Base-by-base conservation (phyloP, 352 stramenopile genomes). In the Phytophthora rubi region DNA sequence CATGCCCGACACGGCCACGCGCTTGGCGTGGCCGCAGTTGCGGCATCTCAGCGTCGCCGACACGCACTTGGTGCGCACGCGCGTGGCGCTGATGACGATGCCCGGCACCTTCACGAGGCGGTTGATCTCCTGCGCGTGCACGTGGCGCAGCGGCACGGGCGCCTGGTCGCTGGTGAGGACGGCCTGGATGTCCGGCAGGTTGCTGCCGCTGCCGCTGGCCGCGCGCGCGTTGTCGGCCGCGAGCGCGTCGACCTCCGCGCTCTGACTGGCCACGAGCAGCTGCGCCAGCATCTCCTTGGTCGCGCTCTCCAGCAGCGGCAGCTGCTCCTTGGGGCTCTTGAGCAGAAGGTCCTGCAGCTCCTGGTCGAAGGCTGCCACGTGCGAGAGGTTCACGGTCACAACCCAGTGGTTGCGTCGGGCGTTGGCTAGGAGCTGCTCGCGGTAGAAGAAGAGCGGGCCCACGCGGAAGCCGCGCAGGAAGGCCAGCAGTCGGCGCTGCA, bases 11-110 rank as follows among this genome's bases (percentile, higher is more conserved):
- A 90, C 80, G 1, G 82, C 75, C 10, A 92, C 81, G 28, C 81
- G 76, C 69, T 95, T 95, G 23, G 71, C 77, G 62, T 94, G 77
- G 62, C 86, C 86, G 58, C 89, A 96, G 67, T 92, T 86, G 53
- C 90, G 84, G 85, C 98, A 99, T 48, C 93, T 85, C 30, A 99
- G 84, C 37, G 81, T 91, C 13, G 99, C 84, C 6, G 87, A 80
- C 8, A 96, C 86, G 57, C 97, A 98, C 57, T 98, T 97, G 21
- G 94, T 96, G n/a, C 90, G 86, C 53, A 98, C 92, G 45, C 94
- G 86, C 28, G 89, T 97, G 53, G 97, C 96, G 53, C 91, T 98
- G 72, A 99, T 98, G 53, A 99, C 87, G 68, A 99, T 99, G 13
- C 98, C 98, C 0, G 97, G 97, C 10, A 98, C 86, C 70, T 97